Conservation (phyloP, 371 early-diverging fungal species). For the Chytridium lagenaria region DNA sequence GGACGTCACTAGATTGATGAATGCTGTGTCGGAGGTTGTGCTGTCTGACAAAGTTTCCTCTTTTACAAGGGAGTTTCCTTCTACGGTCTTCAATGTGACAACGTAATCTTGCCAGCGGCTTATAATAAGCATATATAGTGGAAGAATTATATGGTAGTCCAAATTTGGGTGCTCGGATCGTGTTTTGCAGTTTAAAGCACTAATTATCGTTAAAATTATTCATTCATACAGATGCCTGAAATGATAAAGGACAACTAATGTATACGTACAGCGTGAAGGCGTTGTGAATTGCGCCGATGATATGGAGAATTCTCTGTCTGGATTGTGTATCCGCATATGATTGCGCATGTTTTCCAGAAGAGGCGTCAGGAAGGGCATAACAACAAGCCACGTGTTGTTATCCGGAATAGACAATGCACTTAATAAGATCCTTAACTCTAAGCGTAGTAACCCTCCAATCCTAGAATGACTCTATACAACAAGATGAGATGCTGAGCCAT, state of each 20-base stretch:
- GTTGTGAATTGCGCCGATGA: conserved; percentile 47
- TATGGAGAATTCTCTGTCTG: conserved; percentile 31
- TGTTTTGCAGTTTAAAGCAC: conserved; percentile 15
- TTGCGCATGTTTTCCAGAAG: conserved; percentile 44
- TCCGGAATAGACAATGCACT: conserved; percentile 42
- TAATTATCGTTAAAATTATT: too few species aligned
- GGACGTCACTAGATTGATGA: conserved; percentile 44
- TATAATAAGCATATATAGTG: conserved; percentile 45
- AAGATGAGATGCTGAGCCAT: too few species aligned
- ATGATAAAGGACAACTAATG: too few species aligned
- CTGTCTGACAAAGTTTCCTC: conserved; percentile 28
- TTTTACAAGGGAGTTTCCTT: conserved; percentile 21
- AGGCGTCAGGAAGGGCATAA: conserved; percentile 42
- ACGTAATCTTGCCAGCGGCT: conserved; percentile 43
- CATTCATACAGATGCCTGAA: too few species aligned
- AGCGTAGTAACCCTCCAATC: conserved; percentile 38
- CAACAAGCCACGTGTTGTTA: conserved; percentile 41
- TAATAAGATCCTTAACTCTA: conserved; percentile 45
- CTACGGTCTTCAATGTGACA: conserved; percentile 19
- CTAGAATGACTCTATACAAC: conserved; percentile 40
- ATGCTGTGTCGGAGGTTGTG: conserved; percentile 32
- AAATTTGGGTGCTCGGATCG: background rate
- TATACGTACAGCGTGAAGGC: conserved; percentile 38
- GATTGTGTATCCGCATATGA: conserved; percentile 34
- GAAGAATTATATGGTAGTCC: conserved; percentile 28